Percentiles rank a stretch among this genome's conserved stretches.
Conservation (phyloP, 192 early-diverging fungal genomes). For the Coemansia sp. region DNA sequence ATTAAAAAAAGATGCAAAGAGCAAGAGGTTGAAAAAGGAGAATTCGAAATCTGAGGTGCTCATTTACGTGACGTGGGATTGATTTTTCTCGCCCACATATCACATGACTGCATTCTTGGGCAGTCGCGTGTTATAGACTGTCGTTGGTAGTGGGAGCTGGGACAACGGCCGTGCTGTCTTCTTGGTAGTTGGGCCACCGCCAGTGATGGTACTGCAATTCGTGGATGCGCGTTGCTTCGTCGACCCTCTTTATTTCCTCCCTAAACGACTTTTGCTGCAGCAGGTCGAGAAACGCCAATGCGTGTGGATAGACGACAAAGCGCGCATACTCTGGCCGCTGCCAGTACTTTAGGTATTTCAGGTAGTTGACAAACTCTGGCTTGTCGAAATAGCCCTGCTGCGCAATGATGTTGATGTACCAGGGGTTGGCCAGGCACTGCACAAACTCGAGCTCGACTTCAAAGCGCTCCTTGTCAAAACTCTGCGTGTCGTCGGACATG, state of each 20-base stretch:
- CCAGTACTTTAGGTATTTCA: slow-evolving; percentile 92
- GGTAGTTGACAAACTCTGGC: slow-evolving; percentile 83
- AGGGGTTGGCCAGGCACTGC: slow-evolving; percentile 91
- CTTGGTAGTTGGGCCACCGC: slow-evolving; percentile 6
- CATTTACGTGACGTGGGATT: background rate
- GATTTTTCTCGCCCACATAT: background rate
- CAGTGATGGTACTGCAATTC: slow-evolving; percentile 25
- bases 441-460: slow-evolving; percentile 95
- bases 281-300: slow-evolving; percentile 81
- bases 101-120: slow-evolving; percentile 7
- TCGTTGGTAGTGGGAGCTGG: background rate
- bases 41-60: background rate
- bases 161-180: background rate
- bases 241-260: slow-evolving; percentile 67
- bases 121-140: background rate
- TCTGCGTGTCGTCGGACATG: background rate
- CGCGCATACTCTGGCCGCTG: slow-evolving; percentile 86
- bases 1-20: background rate
- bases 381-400: slow-evolving; percentile 86
- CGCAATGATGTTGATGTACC: slow-evolving; percentile 89
- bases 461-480: slow-evolving; percentile 62
- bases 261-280: slow-evolving; percentile 84
- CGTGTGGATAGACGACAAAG: slow-evolving; percentile 88
- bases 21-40: background rate
- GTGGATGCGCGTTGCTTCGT: slow-evolving; percentile 74